phyloP scores from a whole-genome alignment of 108 stramenopile species.

The Pseudonitzschia multiseries region DNA sequence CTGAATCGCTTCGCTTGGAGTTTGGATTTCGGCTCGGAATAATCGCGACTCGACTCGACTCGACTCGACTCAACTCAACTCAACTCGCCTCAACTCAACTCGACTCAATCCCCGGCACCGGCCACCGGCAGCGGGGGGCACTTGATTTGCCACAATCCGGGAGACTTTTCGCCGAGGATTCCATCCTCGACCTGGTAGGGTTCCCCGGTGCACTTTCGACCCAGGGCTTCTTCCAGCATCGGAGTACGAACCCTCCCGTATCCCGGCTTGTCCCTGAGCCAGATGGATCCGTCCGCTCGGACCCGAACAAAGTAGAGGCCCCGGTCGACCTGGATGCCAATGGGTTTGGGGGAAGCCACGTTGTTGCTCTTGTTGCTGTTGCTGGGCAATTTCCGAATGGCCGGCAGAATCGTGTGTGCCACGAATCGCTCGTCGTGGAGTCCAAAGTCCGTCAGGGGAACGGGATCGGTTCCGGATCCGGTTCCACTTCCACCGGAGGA shows the following conservation, averaged over 20 bases:
- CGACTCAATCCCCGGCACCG: neutral
- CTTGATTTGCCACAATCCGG: conserved; percentile 1
- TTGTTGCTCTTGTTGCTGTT: neutral
- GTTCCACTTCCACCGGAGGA: too few relatives aligned
- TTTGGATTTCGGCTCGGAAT: too few relatives aligned
- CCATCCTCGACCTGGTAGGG: neutral
- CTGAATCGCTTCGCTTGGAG: too few relatives aligned
- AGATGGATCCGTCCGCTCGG: conserved; percentile 19
- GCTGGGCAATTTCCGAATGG: neutral
- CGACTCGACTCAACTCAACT: too few relatives aligned
- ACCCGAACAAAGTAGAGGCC: conserved; percentile 9
- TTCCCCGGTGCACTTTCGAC: neutral
- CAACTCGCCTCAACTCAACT: too few relatives aligned
- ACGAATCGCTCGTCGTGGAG: conserved; percentile 17
- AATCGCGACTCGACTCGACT: too few relatives aligned
- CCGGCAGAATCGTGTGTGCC: conserved; percentile 3
- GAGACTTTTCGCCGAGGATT: neutral
- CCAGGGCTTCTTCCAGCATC: neutral
- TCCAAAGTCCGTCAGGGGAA: conserved; percentile 10
- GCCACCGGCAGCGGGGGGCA: conserved; percentile 6
- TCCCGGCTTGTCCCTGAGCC: conserved; percentile 13
- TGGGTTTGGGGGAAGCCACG: neutral
- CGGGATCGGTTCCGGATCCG: neutral
- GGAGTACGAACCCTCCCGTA: neutral
- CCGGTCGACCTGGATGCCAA: conserved; percentile 1